These are phyloP conservation scores for Bidens hawaiensis DNA, from an alignment of 140 eudicot genomes.

Conservation along the genomic window DNA sequence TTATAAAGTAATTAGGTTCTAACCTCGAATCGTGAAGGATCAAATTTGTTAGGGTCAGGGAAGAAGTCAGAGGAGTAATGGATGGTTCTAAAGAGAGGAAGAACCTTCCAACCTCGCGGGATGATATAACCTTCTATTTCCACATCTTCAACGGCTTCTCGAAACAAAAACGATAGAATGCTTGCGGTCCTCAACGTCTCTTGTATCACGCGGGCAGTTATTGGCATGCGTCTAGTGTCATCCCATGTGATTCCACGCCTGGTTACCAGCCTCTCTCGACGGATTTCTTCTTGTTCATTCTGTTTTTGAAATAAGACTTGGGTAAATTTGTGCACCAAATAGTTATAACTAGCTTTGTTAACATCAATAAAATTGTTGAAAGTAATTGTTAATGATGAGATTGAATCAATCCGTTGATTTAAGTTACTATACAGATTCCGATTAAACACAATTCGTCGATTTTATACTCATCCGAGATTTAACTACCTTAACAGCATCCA, in stretches of 20 bases:
- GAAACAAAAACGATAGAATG: slow-evolving; percentile 72
- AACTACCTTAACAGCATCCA: slow-evolving; percentile 67
- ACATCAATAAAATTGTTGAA: not conserved
- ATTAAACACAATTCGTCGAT: not conserved
- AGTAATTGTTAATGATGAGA: no score
- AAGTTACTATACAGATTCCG: not conserved
- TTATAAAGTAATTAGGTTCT: not conserved
- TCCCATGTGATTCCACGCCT: slow-evolving; percentile 70
- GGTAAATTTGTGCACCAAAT: not conserved
- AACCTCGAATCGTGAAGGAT: slow-evolving; percentile 95
- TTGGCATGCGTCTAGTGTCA: slow-evolving; percentile 60
- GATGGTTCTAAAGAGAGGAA: slow-evolving; percentile 82
- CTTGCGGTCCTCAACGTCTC: slow-evolving; percentile 79
- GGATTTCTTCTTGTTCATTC: slow-evolving; percentile 68
- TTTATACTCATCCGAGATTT: not conserved
- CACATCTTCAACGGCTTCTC: slow-evolving; percentile 88
- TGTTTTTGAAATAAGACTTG: slow-evolving; percentile 10
- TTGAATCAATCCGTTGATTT: not conserved
- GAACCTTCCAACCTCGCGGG: slow-evolving; percentile 96
- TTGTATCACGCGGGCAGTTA: slow-evolving; percentile 67
- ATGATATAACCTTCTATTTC: slow-evolving; percentile 74
- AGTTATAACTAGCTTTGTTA: not conserved
- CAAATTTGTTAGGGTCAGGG: slow-evolving; percentile 73
- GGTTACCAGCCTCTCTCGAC: slow-evolving; percentile 16
- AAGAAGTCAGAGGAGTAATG: slow-evolving; percentile 64